These are phyloP conservation scores for Knoxdaviesia capensis DNA, from an alignment of 2,329 filamentous ascomycete genomes.

Conservation along the genomic window DNA sequence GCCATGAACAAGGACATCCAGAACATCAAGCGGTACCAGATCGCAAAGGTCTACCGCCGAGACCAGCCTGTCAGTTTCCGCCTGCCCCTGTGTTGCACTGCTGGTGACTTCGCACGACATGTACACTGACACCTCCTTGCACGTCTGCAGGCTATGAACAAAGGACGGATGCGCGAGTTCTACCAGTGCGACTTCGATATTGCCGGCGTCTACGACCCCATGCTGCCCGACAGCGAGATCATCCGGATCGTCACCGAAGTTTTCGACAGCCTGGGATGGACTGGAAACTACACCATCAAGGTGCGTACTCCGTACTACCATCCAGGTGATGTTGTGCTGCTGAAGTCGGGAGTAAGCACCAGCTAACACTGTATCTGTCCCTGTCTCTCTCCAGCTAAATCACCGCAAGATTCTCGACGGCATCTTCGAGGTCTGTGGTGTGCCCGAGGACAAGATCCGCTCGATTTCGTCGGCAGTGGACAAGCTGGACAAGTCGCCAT, in stretches of 20 bases:
- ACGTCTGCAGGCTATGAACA: constrained; percentile 60
- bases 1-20: constrained; percentile 74
- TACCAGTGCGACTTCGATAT: constrained; percentile 97
- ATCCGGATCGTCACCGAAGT: constrained; percentile 49
- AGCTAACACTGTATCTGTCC: too few species aligned
- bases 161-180: constrained; percentile 87
- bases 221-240: constrained; percentile 85
- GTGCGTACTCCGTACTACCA: too few species aligned
- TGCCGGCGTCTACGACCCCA: constrained; percentile 68
- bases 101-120: constrained; percentile 11
- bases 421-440: constrained; percentile 77
- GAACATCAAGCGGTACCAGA: constrained; percentile 84
- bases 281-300: constrained; percentile 55
- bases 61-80: constrained; percentile 15
- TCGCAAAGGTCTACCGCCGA: constrained; percentile 57
- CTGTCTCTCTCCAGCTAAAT: constrained; percentile 33
- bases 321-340: too few species aligned
- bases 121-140: constrained; percentile 25
- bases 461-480: constrained; percentile 85
- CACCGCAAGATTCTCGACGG: constrained; percentile 89
- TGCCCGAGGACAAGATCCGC: constrained; percentile 70
- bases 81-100: too few species aligned
- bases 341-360: too few species aligned
- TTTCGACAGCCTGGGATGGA: constrained; percentile 12
- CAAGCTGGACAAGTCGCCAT: constrained; percentile 77